phyloP scores from a whole-genome alignment of 331 rosid genomes.

The Quercus phellos region DNA sequence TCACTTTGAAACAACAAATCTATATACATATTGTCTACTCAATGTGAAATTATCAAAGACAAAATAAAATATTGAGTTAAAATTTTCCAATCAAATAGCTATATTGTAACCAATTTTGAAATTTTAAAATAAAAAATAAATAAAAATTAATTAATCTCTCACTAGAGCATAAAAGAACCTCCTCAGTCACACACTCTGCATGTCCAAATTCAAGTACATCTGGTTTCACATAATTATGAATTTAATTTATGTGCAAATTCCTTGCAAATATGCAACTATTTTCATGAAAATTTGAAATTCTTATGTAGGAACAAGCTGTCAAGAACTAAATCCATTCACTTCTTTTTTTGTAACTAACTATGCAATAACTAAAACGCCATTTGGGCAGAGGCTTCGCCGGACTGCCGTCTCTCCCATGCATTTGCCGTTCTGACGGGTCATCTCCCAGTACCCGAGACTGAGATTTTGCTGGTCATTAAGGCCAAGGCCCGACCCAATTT shows the following conservation, averaged over 20 bases:
- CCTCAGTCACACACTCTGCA: background rate
- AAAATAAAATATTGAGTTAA: background rate
- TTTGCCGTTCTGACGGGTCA: no score
- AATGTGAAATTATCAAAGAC: background rate
- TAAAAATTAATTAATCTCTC: background rate
- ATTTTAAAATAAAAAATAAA: background rate
- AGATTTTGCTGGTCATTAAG: no score
- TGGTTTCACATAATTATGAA: background rate
- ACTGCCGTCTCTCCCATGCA: no score
- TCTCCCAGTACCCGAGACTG: no score
- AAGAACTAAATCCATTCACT: no score
- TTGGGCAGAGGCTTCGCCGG: no score
- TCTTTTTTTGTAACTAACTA: no score
- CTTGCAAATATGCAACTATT: background rate
- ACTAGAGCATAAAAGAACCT: background rate
- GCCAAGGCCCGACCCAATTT: no score
- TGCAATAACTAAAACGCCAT: no score
- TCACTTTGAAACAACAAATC: background rate
- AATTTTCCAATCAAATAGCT: background rate
- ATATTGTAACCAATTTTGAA: background rate
- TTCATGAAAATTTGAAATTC: no score
- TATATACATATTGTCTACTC: background rate
- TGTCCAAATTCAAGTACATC: background rate
- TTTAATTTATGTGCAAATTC: background rate
- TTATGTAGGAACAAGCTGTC: no score